Base-by-base conservation (phyloP, 2,329 filamentous ascomycete genomes). In the Leptographium flavum region DNA sequence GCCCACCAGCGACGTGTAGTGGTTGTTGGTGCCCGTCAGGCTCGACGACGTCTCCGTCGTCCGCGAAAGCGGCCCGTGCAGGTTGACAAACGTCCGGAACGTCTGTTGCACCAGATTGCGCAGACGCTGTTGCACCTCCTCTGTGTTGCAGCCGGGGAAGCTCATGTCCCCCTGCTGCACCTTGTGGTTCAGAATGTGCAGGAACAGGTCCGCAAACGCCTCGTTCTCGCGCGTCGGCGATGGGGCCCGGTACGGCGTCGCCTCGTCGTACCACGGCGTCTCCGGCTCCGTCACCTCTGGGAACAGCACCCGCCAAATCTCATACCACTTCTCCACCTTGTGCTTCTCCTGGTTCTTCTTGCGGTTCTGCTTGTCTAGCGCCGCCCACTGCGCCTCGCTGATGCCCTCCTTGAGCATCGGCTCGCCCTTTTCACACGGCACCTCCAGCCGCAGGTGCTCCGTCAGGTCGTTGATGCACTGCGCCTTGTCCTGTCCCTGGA, bases 321-420 rank as follows among this genome's bases (percentile, higher is more conserved):
- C 56, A 40, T 53, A 56, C 56, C 56, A 57, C 35, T 55, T 56
- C 39, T 57, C 56, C 7, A 57, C 39, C 42, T 53, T 50, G 47
- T 57, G 53, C 25, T 47, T 49, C 32, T 57, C 55, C 37, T 57
- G 55, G 35, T 53, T 56, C 46, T 55, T 57, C 40, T 53, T 56
- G 19, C 53, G 48, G 43, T 53, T 56, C 37, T 57, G 52, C 42
- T 51, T 53, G 32, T 57, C 55, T 9, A 57, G 46, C 23, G 42
- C 48, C 22, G 50, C 50, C 56, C 56, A 57, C 17, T 57, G 55
- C 11, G 44, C 48, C 15, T 52, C 50, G 40, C 50, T 52, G 30
- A 57, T 54, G 4, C 56, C 56, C 23, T 57, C 56, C 30, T 52
- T 53, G 9, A 53, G 46, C 15, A 50, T 50, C 1, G 50, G 43